Evolutionary conservation across 2,329 filamentous ascomycete genomes (phyloP).

Genomic region (Trichoderma afroharzianum): DNA sequence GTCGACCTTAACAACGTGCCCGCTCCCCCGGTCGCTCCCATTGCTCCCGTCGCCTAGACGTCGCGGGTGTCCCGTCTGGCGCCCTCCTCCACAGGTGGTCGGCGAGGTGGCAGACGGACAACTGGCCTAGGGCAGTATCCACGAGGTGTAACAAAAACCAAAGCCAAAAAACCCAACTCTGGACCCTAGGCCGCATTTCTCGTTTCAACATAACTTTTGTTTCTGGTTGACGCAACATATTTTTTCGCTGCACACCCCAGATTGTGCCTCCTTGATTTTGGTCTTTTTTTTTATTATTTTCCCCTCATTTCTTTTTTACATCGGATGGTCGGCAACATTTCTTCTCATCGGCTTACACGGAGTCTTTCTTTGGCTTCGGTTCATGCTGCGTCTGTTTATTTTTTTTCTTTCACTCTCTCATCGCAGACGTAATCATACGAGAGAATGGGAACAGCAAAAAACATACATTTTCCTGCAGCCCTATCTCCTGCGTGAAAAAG

Average conservation of each 20-base stretch:
- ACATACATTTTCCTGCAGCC: neutral
- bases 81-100: neutral
- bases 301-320: constrained; percentile 28
- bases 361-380: constrained; percentile 27
- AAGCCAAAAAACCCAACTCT: neutral
- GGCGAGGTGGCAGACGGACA: constrained; percentile 11
- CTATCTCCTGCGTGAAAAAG: constrained; percentile 8
- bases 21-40: constrained; percentile 44
- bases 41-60: constrained; percentile 39
- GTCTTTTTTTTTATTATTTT: constrained; percentile 6
- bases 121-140: constrained; percentile 1
- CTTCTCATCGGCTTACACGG: constrained; percentile 26
- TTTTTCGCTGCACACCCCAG: neutral
- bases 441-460: neutral
- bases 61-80: constrained; percentile 15
- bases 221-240: constrained; percentile 9
- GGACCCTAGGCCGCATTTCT: neutral
- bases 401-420: neutral
- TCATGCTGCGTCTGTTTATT: constrained; percentile 5
- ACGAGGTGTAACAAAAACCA: neutral
- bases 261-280: constrained; percentile 29
- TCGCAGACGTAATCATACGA: neutral
- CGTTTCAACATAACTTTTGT: neutral
- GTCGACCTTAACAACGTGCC: constrained; percentile 43
- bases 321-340: constrained; percentile 28